phyloP scores from a whole-genome alignment of 345 rosid species.

The Rhizophora apiculata region DNA sequence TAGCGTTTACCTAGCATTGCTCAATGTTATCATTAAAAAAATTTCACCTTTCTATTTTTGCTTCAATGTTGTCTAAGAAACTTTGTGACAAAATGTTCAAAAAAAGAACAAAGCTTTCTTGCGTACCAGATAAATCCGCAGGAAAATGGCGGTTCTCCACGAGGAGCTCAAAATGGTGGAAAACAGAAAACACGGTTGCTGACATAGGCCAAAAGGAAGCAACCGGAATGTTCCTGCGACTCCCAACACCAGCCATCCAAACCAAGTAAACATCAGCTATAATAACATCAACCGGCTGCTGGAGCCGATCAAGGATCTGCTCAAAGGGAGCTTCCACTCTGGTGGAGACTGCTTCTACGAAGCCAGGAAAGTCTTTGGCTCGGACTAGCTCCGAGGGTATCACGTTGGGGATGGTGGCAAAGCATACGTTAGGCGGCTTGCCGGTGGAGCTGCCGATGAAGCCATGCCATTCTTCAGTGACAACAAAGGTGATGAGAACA shows the following conservation, averaged over 20 bases:
- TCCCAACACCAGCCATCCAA: slow-evolving; percentile 9
- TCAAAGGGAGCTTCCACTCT: slow-evolving; percentile 8
- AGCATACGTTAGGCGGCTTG: not conserved
- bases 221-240: slow-evolving; percentile 13
- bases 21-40: too few relatives aligned
- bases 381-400: slow-evolving; percentile 2
- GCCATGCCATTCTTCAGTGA: slow-evolving; percentile 18
- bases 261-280: slow-evolving; percentile 2
- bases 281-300: slow-evolving; percentile 7
- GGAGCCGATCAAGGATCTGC: slow-evolving; percentile 12
- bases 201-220: slow-evolving; percentile 18
- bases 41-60: too few relatives aligned
- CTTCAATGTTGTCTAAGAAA: too few relatives aligned
- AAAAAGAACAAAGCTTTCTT: too few relatives aligned
- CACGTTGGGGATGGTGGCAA: slow-evolving; percentile 11
- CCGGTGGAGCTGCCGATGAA: not conserved
- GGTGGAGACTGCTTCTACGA: not conserved
- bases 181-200: not conserved
- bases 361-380: not conserved
- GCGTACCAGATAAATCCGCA: not conserved
- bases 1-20: too few relatives aligned
- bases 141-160: not conserved
- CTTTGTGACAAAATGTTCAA: too few relatives aligned
- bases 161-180: slow-evolving; percentile 4
- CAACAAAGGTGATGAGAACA: slow-evolving; percentile 14